Base-by-base conservation (phyloP, 768 basidiomycete species). In the Rubroboletus satanas region DNA sequence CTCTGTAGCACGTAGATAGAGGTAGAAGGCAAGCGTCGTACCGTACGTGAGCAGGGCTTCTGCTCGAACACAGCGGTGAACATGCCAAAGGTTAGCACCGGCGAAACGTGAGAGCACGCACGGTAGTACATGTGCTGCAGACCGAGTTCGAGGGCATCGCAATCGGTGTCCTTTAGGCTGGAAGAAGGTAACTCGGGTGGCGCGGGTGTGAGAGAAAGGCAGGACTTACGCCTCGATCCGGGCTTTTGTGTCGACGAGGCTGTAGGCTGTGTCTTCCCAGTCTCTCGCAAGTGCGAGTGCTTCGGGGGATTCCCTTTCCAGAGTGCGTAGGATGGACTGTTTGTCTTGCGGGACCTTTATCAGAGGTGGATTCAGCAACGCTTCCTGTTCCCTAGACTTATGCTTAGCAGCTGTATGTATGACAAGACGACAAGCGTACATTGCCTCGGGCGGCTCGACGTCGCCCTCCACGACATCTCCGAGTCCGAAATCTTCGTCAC, bases 21-120 rank as follows among this genome's bases (percentile, higher is more conserved):
- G 75, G 73, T 96, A 98, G 74, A 94, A 98, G 1, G 94, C 90
- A 43, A 98, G 84, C 2, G 85, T 87, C 1, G 93, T 90, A 18
- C 90, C 80, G 66, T 98, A 98, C 9, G 94, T 92, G 36, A 97
- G 74, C 2, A 96, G 77, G 1, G 93, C 82, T 77, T 98, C 95
- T 98, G 69, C 29, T 58, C 49, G 17, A 23, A 55, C 18, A 36
- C 35, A 36, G 37, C 41, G 31, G 39, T 52, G 28, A 55, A 51
- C 29, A 47, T 18, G 33, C 7, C 21, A 50, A 36, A 21, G 7
- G 31, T 45, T 21, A 53, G 43, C 9, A 18, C 7, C 8, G 7
- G 39, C 9, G 26, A 26, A 38, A 51, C 18, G 32, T 3, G n/a
- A 50, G 39, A 14, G 33, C 6, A 79, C 92, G 72, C 66, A 93